Conservation (phyloP, 768 basidiomycete genomes). For the Cystofilobasidium capitatum region DNA sequence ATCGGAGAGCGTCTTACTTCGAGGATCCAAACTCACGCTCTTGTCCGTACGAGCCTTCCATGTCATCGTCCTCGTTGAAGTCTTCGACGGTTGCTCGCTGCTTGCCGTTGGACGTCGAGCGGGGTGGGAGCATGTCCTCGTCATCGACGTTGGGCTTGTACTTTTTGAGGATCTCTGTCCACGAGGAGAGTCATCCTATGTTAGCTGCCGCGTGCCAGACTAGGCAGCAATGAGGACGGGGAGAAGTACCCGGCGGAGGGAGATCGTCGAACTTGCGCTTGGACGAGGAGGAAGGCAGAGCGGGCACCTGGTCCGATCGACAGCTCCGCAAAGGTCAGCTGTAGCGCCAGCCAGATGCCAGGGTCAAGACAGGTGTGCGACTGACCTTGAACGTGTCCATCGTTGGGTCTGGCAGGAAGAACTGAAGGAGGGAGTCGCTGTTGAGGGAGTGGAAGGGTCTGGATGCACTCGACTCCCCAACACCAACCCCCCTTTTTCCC, state of each 20-base stretch:
- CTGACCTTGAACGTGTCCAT: conserved; percentile 37
- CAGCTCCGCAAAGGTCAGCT: too few relatives aligned
- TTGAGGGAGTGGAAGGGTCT: not conserved
- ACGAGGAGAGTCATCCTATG: conserved; percentile 21
- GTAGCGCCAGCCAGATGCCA: conserved; percentile 28
- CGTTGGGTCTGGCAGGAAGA: not conserved
- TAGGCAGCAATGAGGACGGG: conserved; percentile 18
- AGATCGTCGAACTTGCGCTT: conserved; percentile 33
- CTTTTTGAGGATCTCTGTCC: conserved; percentile 34
- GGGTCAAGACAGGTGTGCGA: conserved; percentile 21
- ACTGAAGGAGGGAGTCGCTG: not conserved
- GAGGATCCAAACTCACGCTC: conserved; percentile 11
- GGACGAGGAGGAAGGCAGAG: conserved; percentile 28
- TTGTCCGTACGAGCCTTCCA: conserved; percentile 15
- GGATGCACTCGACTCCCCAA: not conserved
- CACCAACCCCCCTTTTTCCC: not conserved
- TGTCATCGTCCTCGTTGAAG: conserved; percentile 24
- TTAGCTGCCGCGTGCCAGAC: too few relatives aligned
- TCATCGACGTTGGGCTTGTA: conserved; percentile 41
- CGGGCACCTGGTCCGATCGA: conserved; percentile 47
- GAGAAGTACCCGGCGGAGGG: conserved; percentile 28
- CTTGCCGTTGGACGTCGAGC: conserved; percentile 14
- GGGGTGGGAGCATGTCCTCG: conserved; percentile 36
- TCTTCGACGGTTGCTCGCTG: conserved; percentile 13
- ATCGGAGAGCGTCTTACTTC: conserved; percentile 36